phyloP scores from a whole-genome alignment of 108 stramenopile species.

The Bacterosira constricta region DNA sequence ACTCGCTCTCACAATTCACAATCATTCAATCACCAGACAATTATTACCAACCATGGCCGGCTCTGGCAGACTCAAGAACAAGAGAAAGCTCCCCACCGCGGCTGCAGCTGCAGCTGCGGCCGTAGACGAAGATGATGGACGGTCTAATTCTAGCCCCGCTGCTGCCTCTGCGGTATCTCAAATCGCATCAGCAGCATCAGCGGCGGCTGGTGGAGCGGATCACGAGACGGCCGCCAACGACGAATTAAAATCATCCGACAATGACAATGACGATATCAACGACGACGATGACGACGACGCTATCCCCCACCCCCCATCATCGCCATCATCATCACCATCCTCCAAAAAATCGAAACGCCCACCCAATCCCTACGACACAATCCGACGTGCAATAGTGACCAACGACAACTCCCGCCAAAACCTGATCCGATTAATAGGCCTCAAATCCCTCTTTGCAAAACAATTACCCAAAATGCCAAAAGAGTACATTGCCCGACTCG shows the following conservation, averaged over 20 bases:
- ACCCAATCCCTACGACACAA: conserved; percentile 62
- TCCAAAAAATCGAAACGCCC: neutral
- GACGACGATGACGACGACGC: neutral
- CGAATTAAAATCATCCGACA: neutral
- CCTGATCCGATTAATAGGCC: conserved; percentile 86
- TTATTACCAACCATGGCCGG: neutral
- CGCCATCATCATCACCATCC: neutral
- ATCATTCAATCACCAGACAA: too few relatives aligned
- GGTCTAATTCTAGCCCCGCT: too few relatives aligned
- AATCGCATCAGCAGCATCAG: too few relatives aligned
- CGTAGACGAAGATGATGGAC: neutral
- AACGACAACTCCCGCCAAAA: conserved; percentile 85
- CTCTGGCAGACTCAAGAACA: neutral
- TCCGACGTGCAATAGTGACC: conserved; percentile 70
- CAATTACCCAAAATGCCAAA: conserved; percentile 99
- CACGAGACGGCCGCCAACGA: too few relatives aligned
- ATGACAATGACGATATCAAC: neutral
- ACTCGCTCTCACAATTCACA: too few relatives aligned
- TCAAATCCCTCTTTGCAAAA: conserved; percentile 94
- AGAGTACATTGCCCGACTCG: conserved; percentile 96
- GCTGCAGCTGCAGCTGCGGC: neutral
- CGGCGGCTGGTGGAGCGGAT: too few relatives aligned
- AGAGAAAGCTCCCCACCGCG: neutral
- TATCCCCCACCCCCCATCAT: neutral
- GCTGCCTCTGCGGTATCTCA: too few relatives aligned